A percentile compares a stretch with the other conserved stretches of the same genome.
phyloP scores from a whole-genome alignment of 345 rosid genomes.

The Eucalyptus microcorys region DNA sequence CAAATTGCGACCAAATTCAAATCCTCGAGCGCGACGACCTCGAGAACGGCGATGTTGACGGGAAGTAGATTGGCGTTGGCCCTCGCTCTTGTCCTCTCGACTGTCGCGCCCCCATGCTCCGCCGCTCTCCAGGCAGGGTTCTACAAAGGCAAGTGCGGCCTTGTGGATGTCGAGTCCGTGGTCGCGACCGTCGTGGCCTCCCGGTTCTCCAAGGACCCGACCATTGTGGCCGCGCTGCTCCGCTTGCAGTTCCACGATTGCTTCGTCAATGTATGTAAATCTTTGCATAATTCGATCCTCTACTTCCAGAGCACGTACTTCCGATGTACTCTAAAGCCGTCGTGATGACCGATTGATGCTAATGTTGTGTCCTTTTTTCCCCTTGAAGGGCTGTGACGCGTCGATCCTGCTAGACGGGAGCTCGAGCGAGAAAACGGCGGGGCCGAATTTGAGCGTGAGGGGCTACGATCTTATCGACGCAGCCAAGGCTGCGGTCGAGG shows the following conservation, averaged over 20 bases:
- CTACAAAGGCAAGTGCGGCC: slow-evolving; percentile 15
- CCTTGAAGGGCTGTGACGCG: slow-evolving; percentile 31
- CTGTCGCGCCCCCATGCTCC: slow-evolving; percentile 15
- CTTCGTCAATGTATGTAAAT: slow-evolving; percentile 24
- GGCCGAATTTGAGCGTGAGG: slow-evolving; percentile 19
- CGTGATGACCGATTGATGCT: neutral
- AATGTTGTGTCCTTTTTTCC: neutral
- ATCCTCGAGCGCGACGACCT: neutral
- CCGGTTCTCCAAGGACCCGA: neutral
- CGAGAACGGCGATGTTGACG: neutral
- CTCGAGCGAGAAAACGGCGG: slow-evolving; percentile 22
- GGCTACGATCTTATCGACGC: slow-evolving; percentile 23
- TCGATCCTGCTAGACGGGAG: slow-evolving; percentile 21
- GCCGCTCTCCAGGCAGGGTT: slow-evolving; percentile 13
- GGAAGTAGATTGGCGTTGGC: neutral
- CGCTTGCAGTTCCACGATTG: slow-evolving; percentile 45
- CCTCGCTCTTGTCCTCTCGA: slow-evolving; percentile 8
- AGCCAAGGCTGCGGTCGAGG: slow-evolving; percentile 17
- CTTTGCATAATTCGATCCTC: neutral
- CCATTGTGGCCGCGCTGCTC: slow-evolving; percentile 28
- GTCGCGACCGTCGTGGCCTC: slow-evolving; percentile 2
- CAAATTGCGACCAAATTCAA: neutral
- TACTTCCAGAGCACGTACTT: neutral
- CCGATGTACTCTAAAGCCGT: neutral
- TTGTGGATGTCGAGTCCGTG: slow-evolving; percentile 12